These are phyloP conservation scores for Xylaria polymorpha DNA, from an alignment of 2,329 filamentous ascomycete genomes.

Conservation along the genomic window DNA sequence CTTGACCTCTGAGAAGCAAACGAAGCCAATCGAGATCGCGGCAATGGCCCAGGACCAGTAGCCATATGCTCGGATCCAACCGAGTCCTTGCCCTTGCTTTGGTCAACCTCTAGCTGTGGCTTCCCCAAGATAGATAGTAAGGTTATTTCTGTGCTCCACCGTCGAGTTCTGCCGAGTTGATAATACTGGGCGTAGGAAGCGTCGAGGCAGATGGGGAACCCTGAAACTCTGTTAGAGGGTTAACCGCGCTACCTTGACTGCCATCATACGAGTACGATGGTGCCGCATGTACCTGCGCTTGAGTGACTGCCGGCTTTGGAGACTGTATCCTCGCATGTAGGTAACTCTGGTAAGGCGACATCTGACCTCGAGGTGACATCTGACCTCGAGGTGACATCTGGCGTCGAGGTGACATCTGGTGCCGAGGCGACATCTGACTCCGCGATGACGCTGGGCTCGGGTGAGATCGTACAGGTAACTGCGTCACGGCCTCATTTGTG, in stretches of 20 bases:
- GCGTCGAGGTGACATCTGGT: constrained; percentile 27
- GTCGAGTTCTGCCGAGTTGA: constrained; percentile 53
- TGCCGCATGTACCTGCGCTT: constrained; percentile 32
- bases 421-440: constrained; percentile 39
- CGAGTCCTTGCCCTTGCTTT: constrained; percentile 50
- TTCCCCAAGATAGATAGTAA: constrained; percentile 73
- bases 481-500: constrained; percentile 33
- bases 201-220: constrained; percentile 47
- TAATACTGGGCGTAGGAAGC: constrained; percentile 45
- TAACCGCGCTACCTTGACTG: constrained; percentile 39
- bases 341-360: constrained; percentile 42
- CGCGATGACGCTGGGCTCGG: constrained; percentile 39
- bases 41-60: constrained; percentile 37
- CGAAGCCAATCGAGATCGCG: constrained; percentile 57
- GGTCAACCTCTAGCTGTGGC: constrained; percentile 47
- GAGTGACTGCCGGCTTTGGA: constrained; percentile 38
- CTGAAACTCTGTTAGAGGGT: constrained; percentile 44
- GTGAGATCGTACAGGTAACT: constrained; percentile 39
- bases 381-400: constrained; percentile 34
- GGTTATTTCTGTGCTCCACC: constrained; percentile 58
- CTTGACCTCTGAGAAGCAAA: constrained; percentile 56
- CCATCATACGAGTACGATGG: constrained; percentile 44
- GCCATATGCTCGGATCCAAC: constrained; percentile 41
- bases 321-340: constrained; percentile 39
- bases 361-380: constrained; percentile 30